These are phyloP conservation scores for Exophiala mesophila DNA, from an alignment of 2,329 filamentous ascomycete species.

Conservation along the genomic window DNA sequence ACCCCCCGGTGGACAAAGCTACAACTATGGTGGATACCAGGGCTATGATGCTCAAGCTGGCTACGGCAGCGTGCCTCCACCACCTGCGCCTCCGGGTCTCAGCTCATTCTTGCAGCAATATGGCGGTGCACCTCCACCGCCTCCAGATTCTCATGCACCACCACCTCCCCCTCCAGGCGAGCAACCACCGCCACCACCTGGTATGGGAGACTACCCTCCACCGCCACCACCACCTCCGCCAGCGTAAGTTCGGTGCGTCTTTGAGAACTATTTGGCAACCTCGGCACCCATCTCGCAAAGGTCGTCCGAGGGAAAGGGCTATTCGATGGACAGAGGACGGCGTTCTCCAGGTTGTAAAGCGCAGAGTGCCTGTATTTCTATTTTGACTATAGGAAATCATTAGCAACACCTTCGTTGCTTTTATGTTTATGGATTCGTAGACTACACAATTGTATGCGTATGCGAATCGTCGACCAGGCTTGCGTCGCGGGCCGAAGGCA, in stretches of 20 bases:
- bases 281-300: no score
- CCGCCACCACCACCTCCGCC: slow-evolving; percentile 17
- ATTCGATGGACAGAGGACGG: no score
- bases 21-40: slow-evolving; percentile 54
- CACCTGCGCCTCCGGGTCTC: slow-evolving; percentile 51
- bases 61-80: slow-evolving; percentile 37
- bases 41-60: slow-evolving; percentile 38
- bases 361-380: no score
- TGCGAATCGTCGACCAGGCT: no score
- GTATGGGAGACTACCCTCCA: slow-evolving; percentile 17
- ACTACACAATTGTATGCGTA: no score
- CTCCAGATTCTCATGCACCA: slow-evolving; percentile 39
- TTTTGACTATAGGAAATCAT: no score
- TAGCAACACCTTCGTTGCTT: no score
- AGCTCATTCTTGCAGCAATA: slow-evolving; percentile 60
- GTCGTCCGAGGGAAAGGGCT: no score
- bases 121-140: slow-evolving; percentile 52
- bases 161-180: slow-evolving; percentile 36
- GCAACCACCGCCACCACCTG: slow-evolving; percentile 21
- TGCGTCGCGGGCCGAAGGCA: no score
- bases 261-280: no score
- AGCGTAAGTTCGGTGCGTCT: not conserved
- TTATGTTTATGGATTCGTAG: no score
- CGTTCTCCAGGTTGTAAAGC: no score
- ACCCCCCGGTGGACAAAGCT: slow-evolving; percentile 41